Evolutionary conservation across 331 rosid genomes (phyloP).

Genomic region (Arachis monticola): DNA sequence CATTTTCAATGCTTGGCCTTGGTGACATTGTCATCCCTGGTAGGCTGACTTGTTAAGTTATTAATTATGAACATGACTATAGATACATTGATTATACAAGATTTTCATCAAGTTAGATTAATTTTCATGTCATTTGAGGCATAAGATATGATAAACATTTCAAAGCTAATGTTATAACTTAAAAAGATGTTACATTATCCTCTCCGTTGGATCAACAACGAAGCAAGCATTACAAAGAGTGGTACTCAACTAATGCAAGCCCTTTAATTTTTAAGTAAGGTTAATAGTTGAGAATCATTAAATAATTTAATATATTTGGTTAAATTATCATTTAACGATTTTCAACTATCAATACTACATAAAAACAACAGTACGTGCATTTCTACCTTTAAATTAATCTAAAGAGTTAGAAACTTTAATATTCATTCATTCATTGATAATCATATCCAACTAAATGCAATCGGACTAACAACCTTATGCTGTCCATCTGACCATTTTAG

Average conservation of each 20-base stretch:
- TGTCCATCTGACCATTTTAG: slow-evolving; percentile 86
- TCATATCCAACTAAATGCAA: slow-evolving; percentile 76
- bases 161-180: neutral
- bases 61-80: no score
- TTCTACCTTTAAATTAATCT: no score
- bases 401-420: neutral
- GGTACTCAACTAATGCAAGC: neutral
- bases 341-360: no score
- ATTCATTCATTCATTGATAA: neutral
- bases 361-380: no score
- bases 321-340: no score
- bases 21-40: slow-evolving; percentile 94
- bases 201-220: slow-evolving; percentile 6
- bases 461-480: slow-evolving; percentile 69
- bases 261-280: neutral
- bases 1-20: slow-evolving; percentile 91
- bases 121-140: neutral
- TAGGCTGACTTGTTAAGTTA: slow-evolving; percentile 40
- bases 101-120: neutral
- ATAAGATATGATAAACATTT: slow-evolving; percentile 6
- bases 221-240: neutral
- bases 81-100: neutral
- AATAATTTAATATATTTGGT: no score
- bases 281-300: no score
- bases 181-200: neutral